phyloP scores from a whole-genome alignment of 2,329 filamentous ascomycete species.

The Dactylellina parvicollis region DNA sequence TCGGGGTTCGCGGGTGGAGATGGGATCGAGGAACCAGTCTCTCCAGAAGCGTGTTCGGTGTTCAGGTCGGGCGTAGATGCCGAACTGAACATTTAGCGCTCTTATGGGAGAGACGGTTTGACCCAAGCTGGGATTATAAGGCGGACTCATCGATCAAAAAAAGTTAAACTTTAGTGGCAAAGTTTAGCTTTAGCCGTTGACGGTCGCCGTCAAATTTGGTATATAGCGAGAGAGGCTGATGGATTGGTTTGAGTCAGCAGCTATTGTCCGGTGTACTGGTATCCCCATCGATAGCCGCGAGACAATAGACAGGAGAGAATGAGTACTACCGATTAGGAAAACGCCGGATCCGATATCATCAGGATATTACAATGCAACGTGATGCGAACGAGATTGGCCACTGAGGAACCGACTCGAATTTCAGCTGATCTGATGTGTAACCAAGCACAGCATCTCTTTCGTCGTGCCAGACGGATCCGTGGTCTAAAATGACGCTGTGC shows the following conservation, averaged over 20 bases:
- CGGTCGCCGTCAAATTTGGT: slow-evolving; percentile 3
- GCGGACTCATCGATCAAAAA: slow-evolving; percentile 6
- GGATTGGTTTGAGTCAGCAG: slow-evolving; percentile 48
- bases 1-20: slow-evolving; percentile 30
- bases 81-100: slow-evolving; percentile 21
- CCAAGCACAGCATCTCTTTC: slow-evolving; percentile 18
- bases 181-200: slow-evolving; percentile 16
- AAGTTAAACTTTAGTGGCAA: slow-evolving; percentile 18
- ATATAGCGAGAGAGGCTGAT: slow-evolving; percentile 26
- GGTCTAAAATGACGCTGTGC: slow-evolving; percentile 16
- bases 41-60: slow-evolving; percentile 2
- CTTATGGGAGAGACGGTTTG: slow-evolving; percentile 4
- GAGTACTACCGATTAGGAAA: slow-evolving; percentile 12
- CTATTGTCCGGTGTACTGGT: background rate
- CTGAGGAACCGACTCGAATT: background rate
- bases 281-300: slow-evolving; percentile 52
- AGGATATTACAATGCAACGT: slow-evolving; percentile 6
- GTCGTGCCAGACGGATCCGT: background rate
- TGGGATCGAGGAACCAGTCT: background rate
- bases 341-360: slow-evolving; percentile 26
- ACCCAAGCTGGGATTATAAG: slow-evolving; percentile 35
- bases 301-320: slow-evolving; percentile 16
- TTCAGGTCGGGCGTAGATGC: slow-evolving; percentile 5
- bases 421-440: slow-evolving; percentile 47
- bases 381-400: slow-evolving; percentile 12